Conservation (phyloP, 2,329 filamentous ascomycete species). For the Pyrenochaeta sp. region DNA sequence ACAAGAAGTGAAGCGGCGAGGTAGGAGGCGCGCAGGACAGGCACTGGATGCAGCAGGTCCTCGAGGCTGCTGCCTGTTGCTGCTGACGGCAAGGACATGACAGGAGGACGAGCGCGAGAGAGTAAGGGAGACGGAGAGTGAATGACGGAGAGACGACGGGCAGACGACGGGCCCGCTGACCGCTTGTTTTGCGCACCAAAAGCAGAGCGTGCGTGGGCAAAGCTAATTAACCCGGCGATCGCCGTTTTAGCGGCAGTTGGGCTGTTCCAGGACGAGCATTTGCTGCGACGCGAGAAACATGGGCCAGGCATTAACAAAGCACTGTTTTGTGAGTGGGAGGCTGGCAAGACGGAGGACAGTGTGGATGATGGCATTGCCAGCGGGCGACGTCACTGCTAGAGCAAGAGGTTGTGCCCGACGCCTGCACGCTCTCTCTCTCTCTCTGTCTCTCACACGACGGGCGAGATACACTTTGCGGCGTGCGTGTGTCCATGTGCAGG, state of each 20-base stretch:
- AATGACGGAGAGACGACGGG: constrained; percentile 26
- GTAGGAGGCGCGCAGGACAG: constrained; percentile 47
- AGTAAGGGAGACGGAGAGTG: constrained; percentile 7
- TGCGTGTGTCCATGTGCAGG: constrained; percentile 27
- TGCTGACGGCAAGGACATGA: constrained; percentile 6
- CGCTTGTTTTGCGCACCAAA: background rate
- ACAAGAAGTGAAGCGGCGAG: constrained; percentile 51
- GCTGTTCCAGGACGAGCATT: background rate
- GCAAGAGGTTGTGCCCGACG: too few species aligned
- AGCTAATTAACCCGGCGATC: constrained; percentile 12
- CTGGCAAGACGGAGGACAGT: background rate
- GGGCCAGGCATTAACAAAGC: constrained; percentile 1
- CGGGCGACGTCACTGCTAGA: background rate
- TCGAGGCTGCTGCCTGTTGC: constrained; percentile 9
- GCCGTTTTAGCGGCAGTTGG: constrained; percentile 7
- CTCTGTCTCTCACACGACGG: too few species aligned
- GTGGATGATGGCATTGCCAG: background rate
- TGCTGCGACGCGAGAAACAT: constrained; percentile 4
- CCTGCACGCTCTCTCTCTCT: background rate
- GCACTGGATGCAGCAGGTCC: constrained; percentile 20
- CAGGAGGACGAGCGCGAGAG: background rate
- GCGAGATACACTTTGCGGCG: too few species aligned
- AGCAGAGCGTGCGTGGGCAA: background rate
- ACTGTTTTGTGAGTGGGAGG: background rate
- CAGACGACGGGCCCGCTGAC: constrained; percentile 12